Evolutionary conservation across 768 basidiomycete species (phyloP).

Genomic region (Amanita subjunquillea): DNA sequence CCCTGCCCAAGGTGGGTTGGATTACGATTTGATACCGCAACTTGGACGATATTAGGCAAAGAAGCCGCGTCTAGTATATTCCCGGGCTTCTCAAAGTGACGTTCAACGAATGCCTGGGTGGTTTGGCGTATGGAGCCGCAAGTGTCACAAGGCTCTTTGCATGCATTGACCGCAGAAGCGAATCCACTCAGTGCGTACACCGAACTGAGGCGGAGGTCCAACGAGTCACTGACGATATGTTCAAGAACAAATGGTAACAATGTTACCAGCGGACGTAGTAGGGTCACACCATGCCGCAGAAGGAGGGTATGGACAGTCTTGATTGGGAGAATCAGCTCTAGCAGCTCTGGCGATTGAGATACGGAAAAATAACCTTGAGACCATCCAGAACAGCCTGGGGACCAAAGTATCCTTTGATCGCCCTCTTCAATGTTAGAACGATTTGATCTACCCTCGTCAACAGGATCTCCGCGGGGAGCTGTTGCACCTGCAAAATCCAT

Average conservation of each 20-base stretch:
- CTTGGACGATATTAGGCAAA: constrained; percentile 17
- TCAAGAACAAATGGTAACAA: constrained; percentile 32
- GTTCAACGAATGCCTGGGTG: constrained; percentile 18
- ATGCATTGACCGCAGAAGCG: constrained; percentile 27
- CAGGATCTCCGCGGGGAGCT: constrained; percentile 33
- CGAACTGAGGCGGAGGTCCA: constrained; percentile 35
- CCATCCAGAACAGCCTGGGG: constrained; percentile 22
- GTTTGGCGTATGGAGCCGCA: constrained; percentile 14
- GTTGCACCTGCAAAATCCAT: constrained; percentile 40
- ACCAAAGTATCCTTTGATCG: constrained; percentile 20
- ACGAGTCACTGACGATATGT: constrained; percentile 18
- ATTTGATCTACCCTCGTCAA: constrained; percentile 20
- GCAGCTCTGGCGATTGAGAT: background rate
- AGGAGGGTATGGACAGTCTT: constrained; percentile 27
- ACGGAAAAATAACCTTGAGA: constrained; percentile 17
- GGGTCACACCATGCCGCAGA: constrained; percentile 30
- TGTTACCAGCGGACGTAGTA: constrained; percentile 36
- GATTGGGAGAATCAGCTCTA: background rate
- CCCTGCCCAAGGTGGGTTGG: constrained; percentile 10
- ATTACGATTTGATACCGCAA: constrained; percentile 17
- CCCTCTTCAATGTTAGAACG: constrained; percentile 21
- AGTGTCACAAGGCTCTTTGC: constrained; percentile 7
- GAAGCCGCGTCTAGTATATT: constrained; percentile 4
- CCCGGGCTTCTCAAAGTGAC: constrained; percentile 4
- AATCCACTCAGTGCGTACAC: constrained; percentile 49